phyloP scores from a whole-genome alignment of 768 basidiomycete species.

The Lactarius psammicola region DNA sequence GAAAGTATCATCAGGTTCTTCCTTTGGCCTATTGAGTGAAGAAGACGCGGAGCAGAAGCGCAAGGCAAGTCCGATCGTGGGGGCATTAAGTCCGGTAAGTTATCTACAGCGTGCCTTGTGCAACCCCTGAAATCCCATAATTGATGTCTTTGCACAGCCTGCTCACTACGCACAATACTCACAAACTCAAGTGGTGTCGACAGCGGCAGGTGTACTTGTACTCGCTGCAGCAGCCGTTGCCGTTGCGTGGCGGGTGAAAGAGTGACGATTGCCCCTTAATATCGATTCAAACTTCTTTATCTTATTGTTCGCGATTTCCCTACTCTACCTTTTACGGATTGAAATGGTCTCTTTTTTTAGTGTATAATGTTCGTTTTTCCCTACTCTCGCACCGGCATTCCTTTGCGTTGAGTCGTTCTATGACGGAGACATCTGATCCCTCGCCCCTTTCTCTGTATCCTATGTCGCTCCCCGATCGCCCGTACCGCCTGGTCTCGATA shows the following conservation, averaged over 20 bases:
- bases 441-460: constrained; percentile 18
- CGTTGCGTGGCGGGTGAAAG: constrained; percentile 29
- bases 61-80: constrained; percentile 16
- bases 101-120: background rate
- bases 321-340: constrained; percentile 15
- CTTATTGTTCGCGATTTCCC: constrained; percentile 26
- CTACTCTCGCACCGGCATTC: constrained; percentile 10
- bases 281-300: constrained; percentile 11
- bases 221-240: constrained; percentile 29
- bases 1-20: constrained; percentile 28
- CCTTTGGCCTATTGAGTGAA: constrained; percentile 21
- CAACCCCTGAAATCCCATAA: background rate
- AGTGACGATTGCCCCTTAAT: constrained; percentile 16
- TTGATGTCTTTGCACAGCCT: background rate
- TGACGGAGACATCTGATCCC: constrained; percentile 11
- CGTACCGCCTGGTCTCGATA: constrained; percentile 18
- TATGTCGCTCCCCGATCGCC: constrained; percentile 16
- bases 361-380: constrained; percentile 22
- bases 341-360: constrained; percentile 21
- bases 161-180: constrained; percentile 15
- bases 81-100: constrained; percentile 15
- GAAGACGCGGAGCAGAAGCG: constrained; percentile 19
- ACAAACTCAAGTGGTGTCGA: constrained; percentile 24
- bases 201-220: constrained; percentile 29
- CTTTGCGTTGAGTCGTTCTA: background rate